Evolutionary conservation across 129 eudicot genomes (phyloP), one percentile per base, ranked within the genome.

Genomic region (Centrapalus pauciflorus): DNA sequence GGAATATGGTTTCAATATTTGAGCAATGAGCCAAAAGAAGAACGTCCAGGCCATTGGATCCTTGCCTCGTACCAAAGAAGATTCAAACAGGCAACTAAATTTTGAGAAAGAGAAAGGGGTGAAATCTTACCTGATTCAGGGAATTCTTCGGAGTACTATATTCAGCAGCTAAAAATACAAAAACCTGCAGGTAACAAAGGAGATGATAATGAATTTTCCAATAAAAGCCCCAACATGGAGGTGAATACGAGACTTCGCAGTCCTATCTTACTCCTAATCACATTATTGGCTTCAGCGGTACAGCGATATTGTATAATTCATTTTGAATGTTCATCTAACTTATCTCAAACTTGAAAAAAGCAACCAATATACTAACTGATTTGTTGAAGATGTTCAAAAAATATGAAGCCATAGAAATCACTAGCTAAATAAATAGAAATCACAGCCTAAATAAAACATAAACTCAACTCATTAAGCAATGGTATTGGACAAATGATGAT

Each of bases 121-220:
- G 12, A 16, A 14, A 64, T 6, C 67, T 17, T 74, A 80, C 99
- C 95, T 94, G 99, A 82, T 89, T 94, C 33, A 89, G 64, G 21
- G 83, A 52, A 70, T 89, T 94, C 73, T 84, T 86, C 7, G 95
- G 88, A 56, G 97, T 94, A 66, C 83, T 87, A 77, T 94, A 94
- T 76, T 94, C 99, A 9, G 99, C 99, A 28, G 99, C 99, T 72
- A 94, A 79, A 85, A 94, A 94, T 45, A 79, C 95, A 80, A 94
- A 94, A 48, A 93, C 98, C 97, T 91, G 90, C 71, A 81, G 34
- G 45, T 41, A 19, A 43, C 33, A 70, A 52, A 19, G 16, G 19
- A 67, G 57, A 68, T 24, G 60, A 34, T 16, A 64, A 25, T 19
- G 12, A 64, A 41, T 35, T 28, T 16, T 37, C 50, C 34, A 30